A percentile compares a stretch with the other conserved stretches of the same genome.
Conservation (phyloP, 257 asterid genomes). For the Solanum ossicruentum region DNA sequence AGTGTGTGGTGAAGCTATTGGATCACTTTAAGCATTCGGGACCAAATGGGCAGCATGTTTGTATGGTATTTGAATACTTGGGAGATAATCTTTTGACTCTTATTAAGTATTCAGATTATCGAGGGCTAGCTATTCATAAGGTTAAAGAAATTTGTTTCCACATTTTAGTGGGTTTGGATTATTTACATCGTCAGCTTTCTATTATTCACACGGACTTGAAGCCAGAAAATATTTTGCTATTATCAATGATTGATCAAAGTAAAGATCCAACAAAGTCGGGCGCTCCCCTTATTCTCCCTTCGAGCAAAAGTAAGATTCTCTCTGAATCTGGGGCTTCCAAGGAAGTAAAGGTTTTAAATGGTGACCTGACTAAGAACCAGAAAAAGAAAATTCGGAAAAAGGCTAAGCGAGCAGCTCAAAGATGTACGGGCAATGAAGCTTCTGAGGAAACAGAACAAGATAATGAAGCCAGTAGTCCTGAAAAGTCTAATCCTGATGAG, state of each 20-base stretch:
- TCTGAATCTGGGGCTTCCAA: constrained; percentile 40
- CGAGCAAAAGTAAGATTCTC: constrained; percentile 41
- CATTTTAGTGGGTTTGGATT: constrained; percentile 79
- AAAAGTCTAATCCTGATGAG: constrained; percentile 34
- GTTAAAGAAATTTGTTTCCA: constrained; percentile 85
- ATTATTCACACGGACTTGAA: constrained; percentile 97
- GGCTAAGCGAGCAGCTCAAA: constrained; percentile 74
- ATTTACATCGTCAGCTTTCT: constrained; percentile 81
- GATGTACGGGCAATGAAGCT: constrained; percentile 44
- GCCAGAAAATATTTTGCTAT: constrained; percentile 82
- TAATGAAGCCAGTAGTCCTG: constrained; percentile 47
- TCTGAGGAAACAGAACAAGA: constrained; percentile 41
- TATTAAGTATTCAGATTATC: constrained; percentile 73
- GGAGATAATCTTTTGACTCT: constrained; percentile 91
- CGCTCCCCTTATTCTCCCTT: constrained; percentile 42
- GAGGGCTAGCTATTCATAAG: constrained; percentile 70
- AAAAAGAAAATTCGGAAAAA: constrained; percentile 67
- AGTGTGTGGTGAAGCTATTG: constrained; percentile 88
- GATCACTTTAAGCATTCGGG: constrained; percentile 98
- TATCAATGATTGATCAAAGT: constrained; percentile 68
- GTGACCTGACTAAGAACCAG: constrained; percentile 80
- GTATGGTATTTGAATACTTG: constrained; percentile 92
- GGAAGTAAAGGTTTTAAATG: constrained; percentile 37
- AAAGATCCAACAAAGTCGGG: constrained; percentile 74
- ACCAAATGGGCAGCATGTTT: constrained; percentile 90